Conservation (phyloP, 2,329 filamentous ascomycete genomes). For the Byssoonygena ceratinophila region DNA sequence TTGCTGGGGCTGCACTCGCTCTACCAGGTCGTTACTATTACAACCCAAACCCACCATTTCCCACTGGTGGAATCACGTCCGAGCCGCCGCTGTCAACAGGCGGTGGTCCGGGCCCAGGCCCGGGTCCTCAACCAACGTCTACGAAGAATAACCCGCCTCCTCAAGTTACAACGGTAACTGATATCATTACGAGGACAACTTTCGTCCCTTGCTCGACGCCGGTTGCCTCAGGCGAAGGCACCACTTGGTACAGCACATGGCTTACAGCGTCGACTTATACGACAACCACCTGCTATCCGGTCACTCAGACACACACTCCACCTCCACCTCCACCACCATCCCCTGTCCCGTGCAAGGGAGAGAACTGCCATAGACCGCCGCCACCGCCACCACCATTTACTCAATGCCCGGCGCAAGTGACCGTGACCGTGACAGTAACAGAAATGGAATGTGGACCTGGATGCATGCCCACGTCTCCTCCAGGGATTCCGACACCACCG, state of each 20-base stretch:
- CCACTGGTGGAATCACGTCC: background rate
- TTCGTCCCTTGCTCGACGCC: conserved; percentile 30
- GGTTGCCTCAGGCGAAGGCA: conserved; percentile 20
- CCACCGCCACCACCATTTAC: conserved; percentile 2
- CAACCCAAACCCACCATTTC: conserved; percentile 5
- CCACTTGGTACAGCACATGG: conserved; percentile 29
- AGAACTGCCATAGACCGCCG: conserved; percentile 6
- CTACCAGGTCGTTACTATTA: conserved; percentile 3
- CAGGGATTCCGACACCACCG: background rate
- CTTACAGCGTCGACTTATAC: conserved; percentile 23
- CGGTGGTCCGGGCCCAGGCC: conserved; percentile 3
- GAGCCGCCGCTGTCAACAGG: conserved; percentile 8
- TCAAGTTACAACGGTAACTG: conserved; percentile 15
- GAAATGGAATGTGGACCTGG: conserved; percentile 12
- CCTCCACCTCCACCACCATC: conserved; percentile 12
- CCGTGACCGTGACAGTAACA: conserved; percentile 18
- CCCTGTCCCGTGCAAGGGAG: conserved; percentile 1
- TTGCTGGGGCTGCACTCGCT: conserved; percentile 4
- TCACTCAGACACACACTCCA: conserved; percentile 15
- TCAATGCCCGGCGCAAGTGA: conserved; percentile 13
- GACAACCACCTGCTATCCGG: conserved; percentile 26
- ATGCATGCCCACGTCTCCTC: conserved; percentile 10
- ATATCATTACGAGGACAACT: conserved; percentile 24
- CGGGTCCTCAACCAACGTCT: background rate
- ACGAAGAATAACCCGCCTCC: background rate